These are phyloP conservation scores for Neofusicoccum parvum DNA, from an alignment of 2,329 filamentous ascomycete genomes.

Conservation along the genomic window DNA sequence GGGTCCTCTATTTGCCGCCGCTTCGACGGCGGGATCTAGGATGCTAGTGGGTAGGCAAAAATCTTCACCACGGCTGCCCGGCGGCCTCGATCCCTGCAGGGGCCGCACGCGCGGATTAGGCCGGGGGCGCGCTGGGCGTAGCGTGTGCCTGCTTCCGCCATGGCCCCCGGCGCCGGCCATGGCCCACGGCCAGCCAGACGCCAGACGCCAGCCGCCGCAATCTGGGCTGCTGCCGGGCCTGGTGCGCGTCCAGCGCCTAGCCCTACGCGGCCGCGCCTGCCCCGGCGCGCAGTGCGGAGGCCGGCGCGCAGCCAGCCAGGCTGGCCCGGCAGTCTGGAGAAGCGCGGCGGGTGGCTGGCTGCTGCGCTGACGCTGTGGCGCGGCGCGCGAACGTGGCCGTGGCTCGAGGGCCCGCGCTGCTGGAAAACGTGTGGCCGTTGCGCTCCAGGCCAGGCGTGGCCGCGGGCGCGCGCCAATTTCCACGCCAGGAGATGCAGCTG, in stretches of 20 bases:
- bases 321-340: slow-evolving; percentile 13
- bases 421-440: not conserved
- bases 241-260: too few species aligned
- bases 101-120: not conserved
- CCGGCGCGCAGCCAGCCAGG: not conserved
- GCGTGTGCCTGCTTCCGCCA: slow-evolving; percentile 9
- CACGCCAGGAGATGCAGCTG: not conserved
- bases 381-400: not conserved
- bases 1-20: slow-evolving; percentile 16
- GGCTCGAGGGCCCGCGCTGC: not conserved
- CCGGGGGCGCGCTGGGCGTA: not conserved
- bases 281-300: not conserved
- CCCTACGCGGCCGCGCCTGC: too few species aligned
- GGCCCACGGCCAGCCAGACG: too few species aligned
- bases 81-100: not conserved
- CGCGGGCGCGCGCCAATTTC: not conserved
- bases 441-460: not conserved
- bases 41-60: slow-evolving; percentile 15
- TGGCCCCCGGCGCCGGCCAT: not conserved
- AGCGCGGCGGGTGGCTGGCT: slow-evolving; percentile 13
- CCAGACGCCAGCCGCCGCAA: too few species aligned
- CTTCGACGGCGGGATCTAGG: slow-evolving; percentile 15
- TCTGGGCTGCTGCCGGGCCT: too few species aligned
- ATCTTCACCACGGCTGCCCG: slow-evolving; percentile 2
- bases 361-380: slow-evolving; percentile 13